Evolutionary conservation across 768 basidiomycete genomes (phyloP), one percentile per base, ranked within the genome.

Genomic region (Dioszegia hungarica): DNA sequence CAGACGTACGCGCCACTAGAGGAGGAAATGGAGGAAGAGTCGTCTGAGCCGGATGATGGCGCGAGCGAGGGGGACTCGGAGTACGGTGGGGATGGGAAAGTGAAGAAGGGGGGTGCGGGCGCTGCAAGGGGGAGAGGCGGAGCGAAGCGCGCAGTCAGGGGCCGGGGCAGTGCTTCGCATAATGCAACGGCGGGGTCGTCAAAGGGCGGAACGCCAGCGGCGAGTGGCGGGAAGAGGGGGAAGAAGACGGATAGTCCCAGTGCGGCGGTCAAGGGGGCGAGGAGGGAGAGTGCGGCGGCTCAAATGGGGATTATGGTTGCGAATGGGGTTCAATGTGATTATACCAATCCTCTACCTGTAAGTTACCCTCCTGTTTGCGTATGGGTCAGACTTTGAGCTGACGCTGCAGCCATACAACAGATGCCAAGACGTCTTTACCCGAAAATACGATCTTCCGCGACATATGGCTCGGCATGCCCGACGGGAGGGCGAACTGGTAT

Each of bases 391-490:
- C 11, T 11, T 51, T 20, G 14, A 17, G 56, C 56, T 57, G 38
- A 48, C 27, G 14, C 29, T 24, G 17, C 44, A 71, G 67, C 70
- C 70, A 29, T 72, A 65, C 60, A 69, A 69, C 43, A 63, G 68
- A 24, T 72, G 70, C 52, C 59, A 62, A 28, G 70, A 72, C 43
- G 59, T 69, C 34, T 72, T 72, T 33, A 72, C 70, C 6, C 59
- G 70, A 15, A 69, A 69, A 58, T 72, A 72, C 57, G 70, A 72
- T 59, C 48, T 72, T 11, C 70, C 70, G 1, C 56, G 70, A 44
- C 70, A 72, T 33, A 72, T 72, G 70, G 70, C 70, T 22, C 56
- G 70, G 51, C 70, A 72, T 39, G 70, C 64, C n/a, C 37, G 70
- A 24, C 49, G 70, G 12, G 70, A 72, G 46, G 70, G 70, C 17